These are phyloP conservation scores for Batrachochytrium dendrobatidis DNA, from an alignment of 371 early-diverging fungal species.

Conservation along the genomic window DNA sequence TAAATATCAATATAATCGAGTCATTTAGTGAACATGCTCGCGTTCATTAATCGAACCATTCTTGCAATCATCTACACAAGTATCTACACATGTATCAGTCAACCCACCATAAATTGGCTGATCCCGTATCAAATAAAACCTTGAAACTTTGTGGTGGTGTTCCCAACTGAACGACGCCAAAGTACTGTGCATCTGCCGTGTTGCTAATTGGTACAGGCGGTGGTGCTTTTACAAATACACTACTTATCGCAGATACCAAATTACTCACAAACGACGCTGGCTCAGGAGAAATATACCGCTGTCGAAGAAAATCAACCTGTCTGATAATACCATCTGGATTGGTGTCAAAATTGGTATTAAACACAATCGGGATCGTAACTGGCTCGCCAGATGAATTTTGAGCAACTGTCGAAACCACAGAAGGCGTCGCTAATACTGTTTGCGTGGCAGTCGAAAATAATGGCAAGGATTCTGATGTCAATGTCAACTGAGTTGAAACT, in stretches of 20 bases:
- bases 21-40: no score
- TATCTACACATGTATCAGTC: no score
- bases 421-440: no score
- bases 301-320: neutral
- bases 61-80: no score
- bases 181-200: constrained; percentile 8
- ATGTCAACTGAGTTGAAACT: no score
- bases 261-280: neutral
- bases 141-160: constrained; percentile 58
- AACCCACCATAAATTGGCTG: constrained; percentile 60
- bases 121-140: constrained; percentile 70
- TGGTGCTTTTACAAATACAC: neutral
- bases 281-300: neutral
- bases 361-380: neutral
- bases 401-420: no score
- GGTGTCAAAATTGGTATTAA: neutral
- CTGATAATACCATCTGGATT: constrained; percentile 2
- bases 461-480: no score
- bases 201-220: neutral
- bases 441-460: no score
- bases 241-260: neutral
- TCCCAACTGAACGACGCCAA: constrained; percentile 36
- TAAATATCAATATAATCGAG: neutral
- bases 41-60: no score
- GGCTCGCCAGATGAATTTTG: neutral